A percentile compares a stretch with the other conserved stretches of the same genome.
phyloP scores from a whole-genome alignment of 352 stramenopile species.

The Phytopythium cucurbitacearum region DNA sequence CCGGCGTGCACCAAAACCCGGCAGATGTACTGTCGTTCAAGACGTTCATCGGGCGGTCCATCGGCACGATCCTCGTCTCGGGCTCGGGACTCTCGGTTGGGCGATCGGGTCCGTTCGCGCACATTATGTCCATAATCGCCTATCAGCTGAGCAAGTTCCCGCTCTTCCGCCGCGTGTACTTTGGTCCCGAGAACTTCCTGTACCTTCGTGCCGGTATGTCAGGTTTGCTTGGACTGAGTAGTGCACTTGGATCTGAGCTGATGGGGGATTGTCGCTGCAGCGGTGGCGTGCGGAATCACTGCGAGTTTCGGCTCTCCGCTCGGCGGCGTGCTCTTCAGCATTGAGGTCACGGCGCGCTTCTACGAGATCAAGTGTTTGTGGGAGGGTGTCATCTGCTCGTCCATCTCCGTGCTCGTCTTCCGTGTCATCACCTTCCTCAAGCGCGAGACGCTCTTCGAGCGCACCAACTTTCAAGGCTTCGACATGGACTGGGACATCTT shows the following conservation, averaged over 20 bases:
- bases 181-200: slow-evolving; percentile 64
- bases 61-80: slow-evolving; percentile 61
- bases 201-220: slow-evolving; percentile 58
- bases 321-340: slow-evolving; percentile 77
- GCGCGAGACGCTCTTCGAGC: slow-evolving; percentile 69
- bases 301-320: slow-evolving; percentile 78
- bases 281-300: slow-evolving; percentile 72
- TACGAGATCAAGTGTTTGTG: slow-evolving; percentile 86
- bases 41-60: slow-evolving; percentile 63
- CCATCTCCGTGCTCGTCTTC: slow-evolving; percentile 74
- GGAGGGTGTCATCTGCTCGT: slow-evolving; percentile 80
- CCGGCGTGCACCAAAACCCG: slow-evolving; percentile 72
- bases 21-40: slow-evolving; percentile 52
- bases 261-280: slow-evolving; percentile 9
- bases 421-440: slow-evolving; percentile 74
- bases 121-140: slow-evolving; percentile 73
- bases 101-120: slow-evolving; percentile 63
- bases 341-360: slow-evolving; percentile 81
- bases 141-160: slow-evolving; percentile 58
- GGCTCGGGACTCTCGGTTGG: slow-evolving; percentile 66
- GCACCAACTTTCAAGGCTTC: slow-evolving; percentile 72
- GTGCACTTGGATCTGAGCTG: background rate
- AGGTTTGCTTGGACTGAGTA: background rate
- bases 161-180: slow-evolving; percentile 66
- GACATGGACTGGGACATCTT: slow-evolving; percentile 79